These are phyloP conservation scores for Ceratobasidium sp. DNA, from an alignment of 1,284 basidiomycete species.

Conservation along the genomic window DNA sequence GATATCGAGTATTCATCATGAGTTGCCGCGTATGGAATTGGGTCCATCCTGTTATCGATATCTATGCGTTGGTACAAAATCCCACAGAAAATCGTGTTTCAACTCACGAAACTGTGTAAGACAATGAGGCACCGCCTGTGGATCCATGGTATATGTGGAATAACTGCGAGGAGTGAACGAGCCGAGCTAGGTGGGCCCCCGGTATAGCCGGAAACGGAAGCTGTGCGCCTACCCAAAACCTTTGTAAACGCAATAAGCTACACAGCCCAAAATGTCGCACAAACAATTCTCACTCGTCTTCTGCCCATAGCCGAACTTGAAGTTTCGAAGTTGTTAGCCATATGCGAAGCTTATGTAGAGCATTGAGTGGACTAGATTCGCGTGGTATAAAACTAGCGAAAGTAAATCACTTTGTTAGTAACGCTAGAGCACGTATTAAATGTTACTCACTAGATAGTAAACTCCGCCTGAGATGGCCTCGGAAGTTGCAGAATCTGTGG, in stretches of 20 bases:
- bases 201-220: conserved; percentile 28
- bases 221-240: conserved; percentile 32
- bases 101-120: conserved; percentile 28
- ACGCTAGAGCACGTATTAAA: not conserved
- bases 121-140: conserved; percentile 5
- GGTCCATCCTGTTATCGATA: conserved; percentile 5
- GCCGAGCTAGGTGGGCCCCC: conserved; percentile 23
- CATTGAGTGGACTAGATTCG: conserved; percentile 26
- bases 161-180: conserved; percentile 9
- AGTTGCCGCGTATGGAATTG: conserved; percentile 10
- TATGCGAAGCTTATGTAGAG: conserved; percentile 15
- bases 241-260: not conserved
- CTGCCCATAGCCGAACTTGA: conserved; percentile 34
- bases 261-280: not conserved
- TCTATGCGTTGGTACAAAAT: not conserved
- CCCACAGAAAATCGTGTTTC: not conserved
- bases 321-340: conserved; percentile 21
- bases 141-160: conserved; percentile 27
- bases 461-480: conserved; percentile 3
- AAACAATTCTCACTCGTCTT: conserved; percentile 18
- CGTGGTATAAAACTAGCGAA: conserved; percentile 30
- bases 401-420: not conserved
- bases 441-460: conserved; percentile 10
- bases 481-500: conserved; percentile 12
- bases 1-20: conserved; percentile 29